Evolutionary conservation across 1,284 basidiomycete genomes (phyloP).

Genomic region (Melampsora occidentalis): DNA sequence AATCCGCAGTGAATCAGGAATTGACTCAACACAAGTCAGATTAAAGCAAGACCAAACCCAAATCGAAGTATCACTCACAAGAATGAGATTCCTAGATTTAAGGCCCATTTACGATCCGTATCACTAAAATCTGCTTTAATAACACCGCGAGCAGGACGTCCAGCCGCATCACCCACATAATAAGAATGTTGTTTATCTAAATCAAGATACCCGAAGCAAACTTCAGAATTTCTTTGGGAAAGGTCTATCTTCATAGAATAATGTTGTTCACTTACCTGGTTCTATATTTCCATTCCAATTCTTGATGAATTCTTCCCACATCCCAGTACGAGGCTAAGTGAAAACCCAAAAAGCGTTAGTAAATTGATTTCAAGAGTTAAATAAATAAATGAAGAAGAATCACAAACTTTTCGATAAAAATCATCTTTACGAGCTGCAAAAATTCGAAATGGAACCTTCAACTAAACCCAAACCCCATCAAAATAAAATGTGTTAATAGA

Average conservation of each 20-base stretch:
- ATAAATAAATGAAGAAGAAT: not conserved
- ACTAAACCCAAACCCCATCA: conserved; percentile 54
- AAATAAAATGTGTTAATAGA: not conserved
- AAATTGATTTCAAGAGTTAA: not conserved
- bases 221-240: too few species aligned
- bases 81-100: conserved; percentile 16
- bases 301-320: conserved; percentile 62
- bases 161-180: conserved; percentile 88
- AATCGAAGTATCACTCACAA: conserved; percentile 10
- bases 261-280: conserved; percentile 9
- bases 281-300: conserved; percentile 34
- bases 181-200: conserved; percentile 58
- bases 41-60: too few species aligned
- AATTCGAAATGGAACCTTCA: conserved; percentile 72
- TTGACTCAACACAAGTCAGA: conserved; percentile 54
- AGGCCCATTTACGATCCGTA: conserved; percentile 61
- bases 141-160: conserved; percentile 58
- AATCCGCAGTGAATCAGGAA: conserved; percentile 4
- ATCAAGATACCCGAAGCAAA: not conserved
- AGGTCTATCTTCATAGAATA: not conserved
- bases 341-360: not conserved
- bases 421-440: conserved; percentile 75
- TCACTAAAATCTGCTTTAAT: conserved; percentile 64
- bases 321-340: conserved; percentile 70
- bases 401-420: conserved; percentile 65